Evolutionary conservation across 441 rosid species (phyloP), one percentile per base, ranked within the genome.

Genomic region (Lepidium campestre): DNA sequence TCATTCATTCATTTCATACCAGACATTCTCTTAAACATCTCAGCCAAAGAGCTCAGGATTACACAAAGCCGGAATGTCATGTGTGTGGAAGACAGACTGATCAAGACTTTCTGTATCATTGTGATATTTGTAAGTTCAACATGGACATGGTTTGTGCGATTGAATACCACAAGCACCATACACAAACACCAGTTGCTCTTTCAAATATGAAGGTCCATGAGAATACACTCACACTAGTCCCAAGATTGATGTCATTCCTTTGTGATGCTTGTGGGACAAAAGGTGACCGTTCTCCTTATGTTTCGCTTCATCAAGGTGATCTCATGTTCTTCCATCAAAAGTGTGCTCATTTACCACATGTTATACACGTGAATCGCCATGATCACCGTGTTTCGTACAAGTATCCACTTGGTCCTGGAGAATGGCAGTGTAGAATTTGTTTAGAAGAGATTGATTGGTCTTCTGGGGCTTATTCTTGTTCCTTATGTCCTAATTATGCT

Each of bases 241-340:
- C 71, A 23, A 56, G 11, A 11, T 2, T 67, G 57, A 35, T 67
- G 19, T 34, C 63, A 0, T 63, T 63, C 15, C 17, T 37, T 25
- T 63, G 68, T 11, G 57, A 63, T 37, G 68, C 58, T 63, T 63
- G 68, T 9, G 62, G 70, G 23, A 42, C 2, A 3, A 2, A 11
- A 32, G 70, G 53, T 0, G 44, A 54, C 0, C 53, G 53, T 6
- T 10, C 49, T 67, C 71, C 62, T 1, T 68, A 45, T 58, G 19
- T 48, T 0, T 47, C 42, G 14, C 7, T 29, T 15, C 10, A 13
- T 23, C 34, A 34, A 6, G 19, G 52, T 8, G 7, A 39, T n/a
- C 1, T 57, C 34, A 18, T 68, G 65, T 7, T 67, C 11, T 41
- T 41, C 34, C 65, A 68, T 19, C 32, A 10, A 68, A 0, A 39